Conservation (phyloP, 1,139 yeast genomes). For the Meyerozyma athensensis region DNA sequence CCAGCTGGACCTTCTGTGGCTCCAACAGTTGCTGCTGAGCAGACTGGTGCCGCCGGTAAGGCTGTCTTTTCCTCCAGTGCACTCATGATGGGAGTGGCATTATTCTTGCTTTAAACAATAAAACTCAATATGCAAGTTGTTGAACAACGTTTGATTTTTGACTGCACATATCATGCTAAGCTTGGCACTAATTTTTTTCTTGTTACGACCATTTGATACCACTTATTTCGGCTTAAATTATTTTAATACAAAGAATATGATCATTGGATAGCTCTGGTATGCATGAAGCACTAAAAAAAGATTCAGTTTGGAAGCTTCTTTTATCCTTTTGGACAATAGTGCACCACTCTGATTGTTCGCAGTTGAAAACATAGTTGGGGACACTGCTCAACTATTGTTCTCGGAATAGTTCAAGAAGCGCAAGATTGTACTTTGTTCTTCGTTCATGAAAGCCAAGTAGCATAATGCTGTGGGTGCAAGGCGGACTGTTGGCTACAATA, state of each 20-base stretch:
- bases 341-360: no score
- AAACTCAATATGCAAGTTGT: no score
- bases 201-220: not conserved
- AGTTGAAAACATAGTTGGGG: not conserved
- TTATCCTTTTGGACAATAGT: no score
- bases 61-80: conserved; percentile 1
- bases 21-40: not conserved
- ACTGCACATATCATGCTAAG: not conserved
- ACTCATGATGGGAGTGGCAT: not conserved
- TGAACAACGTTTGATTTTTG: not conserved
- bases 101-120: not conserved
- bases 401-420: not conserved
- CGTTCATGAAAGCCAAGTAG: no score
- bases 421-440: no score
- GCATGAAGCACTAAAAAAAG: not conserved
- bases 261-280: not conserved
- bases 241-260: not conserved
- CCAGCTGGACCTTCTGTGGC: no score
- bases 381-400: not conserved
- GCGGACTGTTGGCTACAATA: no score
- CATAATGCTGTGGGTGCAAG: no score
- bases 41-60: conserved; percentile 1
- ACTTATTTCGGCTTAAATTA: not conserved
- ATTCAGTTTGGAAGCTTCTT: not conserved
- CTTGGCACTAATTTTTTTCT: not conserved